Percentiles rank a stretch among this genome's conserved stretches.
Conservation (phyloP, 225 moss, liverwort and hornwort species). For the Anthoceros angustus region DNA sequence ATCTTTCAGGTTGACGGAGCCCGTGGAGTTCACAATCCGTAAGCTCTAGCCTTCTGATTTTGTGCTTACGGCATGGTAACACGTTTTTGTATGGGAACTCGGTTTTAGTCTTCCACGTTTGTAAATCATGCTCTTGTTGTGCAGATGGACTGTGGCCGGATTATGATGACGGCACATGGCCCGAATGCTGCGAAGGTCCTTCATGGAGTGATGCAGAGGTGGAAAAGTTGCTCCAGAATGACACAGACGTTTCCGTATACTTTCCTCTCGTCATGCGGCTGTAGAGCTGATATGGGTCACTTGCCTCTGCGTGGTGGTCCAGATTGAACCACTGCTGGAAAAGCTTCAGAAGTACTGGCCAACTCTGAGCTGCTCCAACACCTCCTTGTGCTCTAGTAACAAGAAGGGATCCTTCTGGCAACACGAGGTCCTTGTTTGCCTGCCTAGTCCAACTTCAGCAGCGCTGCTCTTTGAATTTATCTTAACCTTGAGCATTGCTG, state of each 20-base stretch:
- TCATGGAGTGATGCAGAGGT: not conserved
- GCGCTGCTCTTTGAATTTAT: not conserved
- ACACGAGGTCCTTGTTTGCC: conserved; percentile 25
- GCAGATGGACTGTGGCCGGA: conserved; percentile 50
- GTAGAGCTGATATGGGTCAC: not conserved
- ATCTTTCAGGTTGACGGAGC: conserved; percentile 18
- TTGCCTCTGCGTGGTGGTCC: not conserved
- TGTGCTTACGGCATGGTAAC: not conserved
- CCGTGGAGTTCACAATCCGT: conserved; percentile 42
- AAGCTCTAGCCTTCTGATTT: conserved; percentile 7
- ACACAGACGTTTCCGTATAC: not conserved
- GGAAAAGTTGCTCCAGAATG: not conserved
- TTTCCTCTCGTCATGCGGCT: too few species aligned
- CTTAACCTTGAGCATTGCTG: not conserved
- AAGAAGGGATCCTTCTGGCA: conserved; percentile 40
- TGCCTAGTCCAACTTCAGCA: not conserved
- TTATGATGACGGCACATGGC: conserved; percentile 31
- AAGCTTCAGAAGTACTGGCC: conserved; percentile 36
- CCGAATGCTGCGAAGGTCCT: conserved; percentile 28
- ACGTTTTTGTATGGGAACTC: not conserved
- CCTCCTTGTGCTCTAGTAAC: conserved; percentile 32
- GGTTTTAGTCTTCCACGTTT: not conserved
- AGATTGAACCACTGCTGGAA: conserved; percentile 30
- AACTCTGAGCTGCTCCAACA: conserved; percentile 37
- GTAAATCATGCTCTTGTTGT: not conserved